Base-by-base conservation (phyloP, 768 basidiomycete genomes). In the Collybia sordida region DNA sequence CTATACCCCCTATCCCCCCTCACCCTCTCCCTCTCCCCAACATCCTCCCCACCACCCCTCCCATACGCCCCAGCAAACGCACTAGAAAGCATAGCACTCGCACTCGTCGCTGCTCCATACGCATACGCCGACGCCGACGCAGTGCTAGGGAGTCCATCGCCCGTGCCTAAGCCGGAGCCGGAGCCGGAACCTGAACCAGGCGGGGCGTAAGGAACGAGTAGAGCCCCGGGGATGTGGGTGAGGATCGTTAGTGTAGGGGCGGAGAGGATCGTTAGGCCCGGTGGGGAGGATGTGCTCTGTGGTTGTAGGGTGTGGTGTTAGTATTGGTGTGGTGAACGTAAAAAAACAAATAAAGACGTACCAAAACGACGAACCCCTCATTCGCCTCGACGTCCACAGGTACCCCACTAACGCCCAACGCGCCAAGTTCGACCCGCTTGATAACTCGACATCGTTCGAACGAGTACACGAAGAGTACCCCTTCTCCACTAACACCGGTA, bases 201-300 rank as follows among this genome's bases (percentile, higher is more conserved):
- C 9, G 68, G 66, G 49, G 69, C 60, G 61, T 77, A 80, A 28
- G 78, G 62, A 45, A 74, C 67, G 49, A 85, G 73, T 18, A 70
- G 69, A 38, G 73, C 50, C 4, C 73, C 72, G 45, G 74, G 63
- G 49, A 88, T 74, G 57, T 68, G 75, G 61, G 76, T 72, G 57
- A 88, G 56, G 18, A 70, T 69, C 36, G 72, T 66, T 51, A 85
- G 77, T 24, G 81, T 80, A 45, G 65, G 66, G 18, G 84, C 64
- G 4, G 83, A 84, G 52, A 83, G 68, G 55, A 89, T 65, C 61
- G 80, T 77, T 43, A 89, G 68, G 19, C 72, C 67, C 8, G 78
- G 66, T 34, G 82, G 85, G 27, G 71, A 69, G 42, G 73, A 72
- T n/a, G 82, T 81, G 62, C 77, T 79, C 87, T 88, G 59, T 15